Conservation (phyloP, 176 grass and related monocot genomes). For the Otatea glauca region DNA sequence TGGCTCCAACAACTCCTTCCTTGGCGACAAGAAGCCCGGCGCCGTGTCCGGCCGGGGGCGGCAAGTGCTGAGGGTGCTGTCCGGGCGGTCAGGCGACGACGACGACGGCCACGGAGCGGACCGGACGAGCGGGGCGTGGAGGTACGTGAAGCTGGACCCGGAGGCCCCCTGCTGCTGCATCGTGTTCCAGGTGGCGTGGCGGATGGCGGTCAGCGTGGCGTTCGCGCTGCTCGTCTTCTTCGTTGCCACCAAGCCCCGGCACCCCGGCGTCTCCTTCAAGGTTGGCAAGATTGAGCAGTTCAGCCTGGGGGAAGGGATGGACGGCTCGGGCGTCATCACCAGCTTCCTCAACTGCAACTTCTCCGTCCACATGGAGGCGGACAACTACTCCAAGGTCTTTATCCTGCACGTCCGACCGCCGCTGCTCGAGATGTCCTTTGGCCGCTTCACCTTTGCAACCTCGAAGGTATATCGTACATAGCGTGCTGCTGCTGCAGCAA, state of each 20-base stretch:
- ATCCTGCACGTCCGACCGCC: constrained; percentile 60
- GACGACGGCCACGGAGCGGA: constrained; percentile 11
- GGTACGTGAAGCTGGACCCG: constrained; percentile 70
- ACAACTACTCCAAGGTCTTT: constrained; percentile 90
- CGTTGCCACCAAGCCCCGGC: constrained; percentile 62
- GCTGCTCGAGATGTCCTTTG: constrained; percentile 63
- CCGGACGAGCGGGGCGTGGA: constrained; percentile 54
- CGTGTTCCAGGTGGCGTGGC: constrained; percentile 78
- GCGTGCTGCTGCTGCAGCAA: background rate
- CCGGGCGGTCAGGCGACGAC: constrained; percentile 31
- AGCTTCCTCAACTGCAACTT: constrained; percentile 87
- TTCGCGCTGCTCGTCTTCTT: constrained; percentile 80
- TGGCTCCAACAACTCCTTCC: constrained; percentile 87
- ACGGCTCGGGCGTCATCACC: constrained; percentile 80
- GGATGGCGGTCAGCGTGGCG: constrained; percentile 61
- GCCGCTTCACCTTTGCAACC: constrained; percentile 64
- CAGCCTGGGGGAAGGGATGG: constrained; percentile 78
- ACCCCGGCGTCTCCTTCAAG: constrained; percentile 62
- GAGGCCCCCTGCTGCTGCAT: constrained; percentile 71
- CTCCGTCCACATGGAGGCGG: constrained; percentile 71
- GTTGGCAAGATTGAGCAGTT: constrained; percentile 63
- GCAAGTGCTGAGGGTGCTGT: constrained; percentile 32
- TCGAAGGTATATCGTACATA: constrained; percentile 6
- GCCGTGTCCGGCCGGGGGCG: background rate
- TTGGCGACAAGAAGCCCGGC: constrained; percentile 55